A percentile compares a stretch with the other conserved stretches of the same genome.
phyloP scores from a whole-genome alignment of 345 rosid genomes.

The Trapa bicornis region DNA sequence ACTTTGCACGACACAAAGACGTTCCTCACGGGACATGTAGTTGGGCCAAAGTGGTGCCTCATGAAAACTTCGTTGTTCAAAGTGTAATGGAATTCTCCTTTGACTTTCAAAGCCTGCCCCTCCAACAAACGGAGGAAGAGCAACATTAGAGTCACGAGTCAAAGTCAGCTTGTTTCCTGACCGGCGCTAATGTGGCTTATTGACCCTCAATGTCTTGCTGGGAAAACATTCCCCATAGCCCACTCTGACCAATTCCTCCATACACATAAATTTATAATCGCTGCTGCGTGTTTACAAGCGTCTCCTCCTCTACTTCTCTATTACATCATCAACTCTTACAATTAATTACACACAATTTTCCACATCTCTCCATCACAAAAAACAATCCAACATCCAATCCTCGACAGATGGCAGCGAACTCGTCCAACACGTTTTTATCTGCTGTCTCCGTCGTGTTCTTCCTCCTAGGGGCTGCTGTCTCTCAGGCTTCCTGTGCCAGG shows the following conservation, averaged over 20 bases:
- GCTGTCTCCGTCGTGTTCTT: neutral
- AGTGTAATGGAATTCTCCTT: no score
- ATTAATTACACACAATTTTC: neutral
- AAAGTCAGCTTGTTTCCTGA: neutral
- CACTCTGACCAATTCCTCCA: no score
- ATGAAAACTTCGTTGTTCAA: no score
- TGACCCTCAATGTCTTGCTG: no score
- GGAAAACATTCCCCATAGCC: no score
- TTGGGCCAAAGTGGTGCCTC: no score
- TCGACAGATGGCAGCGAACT: neutral
- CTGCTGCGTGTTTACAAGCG: neutral
- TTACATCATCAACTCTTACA: no score
- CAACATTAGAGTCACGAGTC: neutral
- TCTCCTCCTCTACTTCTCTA: neutral
- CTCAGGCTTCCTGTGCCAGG: neutral
- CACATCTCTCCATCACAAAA: neutral
- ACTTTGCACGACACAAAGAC: no score
- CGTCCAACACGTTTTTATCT: neutral
- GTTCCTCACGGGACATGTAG: no score
- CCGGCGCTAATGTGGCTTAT: no score
- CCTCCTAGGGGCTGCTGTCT: neutral
- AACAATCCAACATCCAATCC: neutral
- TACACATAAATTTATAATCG: no score
- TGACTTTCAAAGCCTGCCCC: neutral
- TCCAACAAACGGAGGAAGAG: neutral